Conservation (phyloP, 2,329 filamentous ascomycete genomes). For the Alternaria sp. region DNA sequence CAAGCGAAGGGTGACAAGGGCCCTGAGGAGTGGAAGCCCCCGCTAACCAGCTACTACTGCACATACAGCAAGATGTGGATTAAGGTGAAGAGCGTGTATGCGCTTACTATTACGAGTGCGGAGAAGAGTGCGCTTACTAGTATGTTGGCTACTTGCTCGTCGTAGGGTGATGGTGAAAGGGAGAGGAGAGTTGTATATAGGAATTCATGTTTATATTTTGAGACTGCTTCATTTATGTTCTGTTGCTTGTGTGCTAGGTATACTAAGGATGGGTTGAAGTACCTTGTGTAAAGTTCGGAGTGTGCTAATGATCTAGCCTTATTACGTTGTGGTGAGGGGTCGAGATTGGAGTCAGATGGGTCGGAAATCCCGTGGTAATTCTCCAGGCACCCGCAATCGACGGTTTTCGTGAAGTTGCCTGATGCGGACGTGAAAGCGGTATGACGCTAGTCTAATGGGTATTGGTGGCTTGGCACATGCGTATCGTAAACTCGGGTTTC, state of each 20-base stretch:
- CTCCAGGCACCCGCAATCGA: background rate
- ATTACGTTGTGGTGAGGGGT: background rate
- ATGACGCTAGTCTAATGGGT: background rate
- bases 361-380: background rate
- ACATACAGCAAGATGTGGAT: conserved; percentile 80
- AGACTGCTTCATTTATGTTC: background rate
- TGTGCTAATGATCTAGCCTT: background rate
- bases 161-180: background rate
- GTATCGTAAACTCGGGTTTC: background rate
- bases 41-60: conserved; percentile 69
- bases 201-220: background rate
- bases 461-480: background rate
- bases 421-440: fast-evolving
- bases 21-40: conserved; percentile 78
- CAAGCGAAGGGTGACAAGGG: conserved; percentile 73
- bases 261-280: background rate
- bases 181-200: background rate
- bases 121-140: conserved; percentile 72
- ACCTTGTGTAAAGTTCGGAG: background rate
- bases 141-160: conserved; percentile 70
- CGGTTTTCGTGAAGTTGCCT: background rate
- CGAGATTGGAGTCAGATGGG: background rate
- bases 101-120: conserved; percentile 69
- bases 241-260: background rate
- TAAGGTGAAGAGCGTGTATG: conserved; percentile 76